Evolutionary conservation across 129 eudicot species (phyloP), one percentile per base, ranked within the genome.

Genomic region (Flaveria trinervia): DNA sequence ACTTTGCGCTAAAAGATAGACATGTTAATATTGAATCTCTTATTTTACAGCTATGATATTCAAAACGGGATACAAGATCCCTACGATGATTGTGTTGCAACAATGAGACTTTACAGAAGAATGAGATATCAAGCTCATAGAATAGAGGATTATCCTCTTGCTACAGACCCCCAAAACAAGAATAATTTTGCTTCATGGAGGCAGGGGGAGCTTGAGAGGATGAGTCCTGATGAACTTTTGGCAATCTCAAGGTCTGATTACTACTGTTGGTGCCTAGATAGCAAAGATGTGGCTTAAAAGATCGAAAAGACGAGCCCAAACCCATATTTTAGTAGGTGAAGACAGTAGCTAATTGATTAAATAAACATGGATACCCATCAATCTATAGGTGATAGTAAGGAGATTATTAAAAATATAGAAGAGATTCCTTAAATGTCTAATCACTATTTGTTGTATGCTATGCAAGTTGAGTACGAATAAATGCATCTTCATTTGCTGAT

Each of bases 251-350:
- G 97, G 87, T 83, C 94, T 41, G 99, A 95, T 80, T 95, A 86
- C 80, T 95, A 86, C 17, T 95, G 97, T 65, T 95, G 97, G 97
- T 91, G 99, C 85, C 81, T 95, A 78, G 97, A 95, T 77, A 74
- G 80, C 69, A 82, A 78, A 67, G 81, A 80, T 55, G 84, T 50
- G 75, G 77, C 76, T 55, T 77, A 65, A 68, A 17, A 49, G 59
- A 49, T 54, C 23, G 76, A n/a, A 65, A 14, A 10, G 28, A 72
- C 15, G 43, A 39, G 28, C n/a, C 33, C 8, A n/a, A 26, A 45
- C 23, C 7, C 14, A 46, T 70, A 30, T 45, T 16, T 14, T 41
- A 18, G 52, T 67, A 36, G 6, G 20, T 68, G 77, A 64, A 72
- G n/a, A 64, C 30, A 4, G 13, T 48, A 66, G 59, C 61, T 56